These are phyloP conservation scores for Pythium aquatile DNA, from an alignment of 352 stramenopile species.

Conservation along the genomic window DNA sequence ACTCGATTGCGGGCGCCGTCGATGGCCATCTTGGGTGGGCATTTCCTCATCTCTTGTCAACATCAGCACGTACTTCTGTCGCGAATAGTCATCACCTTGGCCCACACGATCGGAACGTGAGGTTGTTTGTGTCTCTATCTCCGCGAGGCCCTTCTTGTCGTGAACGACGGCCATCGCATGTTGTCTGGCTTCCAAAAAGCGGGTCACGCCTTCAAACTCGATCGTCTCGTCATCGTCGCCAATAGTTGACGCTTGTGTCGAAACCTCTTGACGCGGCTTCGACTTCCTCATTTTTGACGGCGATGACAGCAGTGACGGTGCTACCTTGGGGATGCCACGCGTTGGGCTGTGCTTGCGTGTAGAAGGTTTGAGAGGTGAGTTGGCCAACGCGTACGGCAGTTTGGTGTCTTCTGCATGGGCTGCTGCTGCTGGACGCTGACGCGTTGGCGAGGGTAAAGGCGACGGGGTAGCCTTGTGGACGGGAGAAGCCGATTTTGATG, in stretches of 20 bases:
- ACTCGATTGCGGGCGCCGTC: constrained; percentile 23
- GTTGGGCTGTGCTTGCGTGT: constrained; percentile 2
- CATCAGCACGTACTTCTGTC: constrained; percentile 15
- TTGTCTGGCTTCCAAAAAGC: constrained; percentile 41
- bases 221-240: constrained; percentile 13
- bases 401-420: neutral
- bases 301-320: neutral
- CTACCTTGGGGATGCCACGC: neutral
- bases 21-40: neutral
- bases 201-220: constrained; percentile 37
- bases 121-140: constrained; percentile 20
- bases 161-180: constrained; percentile 25
- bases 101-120: neutral
- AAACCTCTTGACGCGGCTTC: neutral
- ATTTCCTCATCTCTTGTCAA: constrained; percentile 4
- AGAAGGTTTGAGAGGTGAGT: constrained; percentile 18
- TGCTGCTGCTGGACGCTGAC: neutral
- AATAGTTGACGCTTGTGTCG: neutral
- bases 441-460: neutral
- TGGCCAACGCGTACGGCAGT: constrained; percentile 5
- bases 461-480: neutral
- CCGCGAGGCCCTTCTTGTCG: neutral
- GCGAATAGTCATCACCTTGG: neutral
- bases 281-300: constrained; percentile 19
- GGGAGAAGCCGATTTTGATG: constrained; percentile 7